Conservation (phyloP, 164 flowering plant genomes). For the Annona cherimola region DNA sequence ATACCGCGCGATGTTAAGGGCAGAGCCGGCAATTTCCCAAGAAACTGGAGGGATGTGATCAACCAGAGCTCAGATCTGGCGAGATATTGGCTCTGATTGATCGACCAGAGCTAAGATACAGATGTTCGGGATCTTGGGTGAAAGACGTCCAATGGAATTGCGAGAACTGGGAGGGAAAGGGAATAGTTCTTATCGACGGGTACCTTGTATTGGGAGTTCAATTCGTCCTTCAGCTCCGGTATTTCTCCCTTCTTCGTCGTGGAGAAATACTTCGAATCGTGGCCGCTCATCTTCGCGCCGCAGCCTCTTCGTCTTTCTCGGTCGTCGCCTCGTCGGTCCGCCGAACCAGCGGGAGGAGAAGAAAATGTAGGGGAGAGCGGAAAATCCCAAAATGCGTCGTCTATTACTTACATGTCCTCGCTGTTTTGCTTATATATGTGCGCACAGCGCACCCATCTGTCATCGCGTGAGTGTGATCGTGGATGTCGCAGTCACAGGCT, state of each 20-base stretch:
- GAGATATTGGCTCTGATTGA: constrained; percentile 10
- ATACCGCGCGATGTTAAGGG: background rate
- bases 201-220: constrained; percentile 99
- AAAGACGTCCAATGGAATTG: background rate
- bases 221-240: constrained; percentile 98
- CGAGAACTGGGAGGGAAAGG: background rate
- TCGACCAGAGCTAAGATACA: background rate
- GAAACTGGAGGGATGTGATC: background rate
- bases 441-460: background rate
- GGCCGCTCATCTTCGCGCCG: constrained; percentile 73
- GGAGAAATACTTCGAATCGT: constrained; percentile 98
- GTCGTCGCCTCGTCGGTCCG: background rate
- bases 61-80: background rate
- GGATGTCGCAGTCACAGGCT: too few species aligned
- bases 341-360: background rate
- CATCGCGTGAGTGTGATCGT: background rate
- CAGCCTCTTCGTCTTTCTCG: background rate
- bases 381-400: background rate
- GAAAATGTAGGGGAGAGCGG: background rate
- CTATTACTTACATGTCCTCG: too few species aligned
- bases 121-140: background rate
- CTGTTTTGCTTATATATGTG: background rate
- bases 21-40: background rate
- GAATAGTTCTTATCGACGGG: background rate
- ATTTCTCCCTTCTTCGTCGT: constrained; percentile 99